phyloP scores from a whole-genome alignment of 2,329 filamentous ascomycete genomes.

The Diplocarpon mali region DNA sequence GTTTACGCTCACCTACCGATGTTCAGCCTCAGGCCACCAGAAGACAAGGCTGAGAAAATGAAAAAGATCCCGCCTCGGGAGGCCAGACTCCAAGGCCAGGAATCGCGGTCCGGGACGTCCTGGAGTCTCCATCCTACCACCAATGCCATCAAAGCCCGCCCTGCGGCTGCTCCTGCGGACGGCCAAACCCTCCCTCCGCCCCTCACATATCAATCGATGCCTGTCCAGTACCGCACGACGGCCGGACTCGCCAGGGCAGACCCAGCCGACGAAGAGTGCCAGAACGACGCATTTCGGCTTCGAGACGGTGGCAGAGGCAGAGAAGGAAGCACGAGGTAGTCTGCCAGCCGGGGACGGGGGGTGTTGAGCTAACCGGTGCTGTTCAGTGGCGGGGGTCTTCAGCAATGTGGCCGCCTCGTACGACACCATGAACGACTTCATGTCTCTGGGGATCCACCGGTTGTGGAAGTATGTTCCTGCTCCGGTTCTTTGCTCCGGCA shows the following conservation, averaged over 20 bases:
- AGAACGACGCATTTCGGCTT: constrained; percentile 29
- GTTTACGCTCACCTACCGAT: too few species aligned
- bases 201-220: constrained; percentile 10
- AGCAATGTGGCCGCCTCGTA: constrained; percentile 83
- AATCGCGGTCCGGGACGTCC: too few species aligned
- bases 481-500: neutral
- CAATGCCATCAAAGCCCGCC: constrained; percentile 20
- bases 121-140: neutral
- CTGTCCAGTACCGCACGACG: constrained; percentile 12
- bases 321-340: constrained; percentile 28
- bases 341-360: neutral
- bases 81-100: too few species aligned
- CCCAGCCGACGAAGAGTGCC: constrained; percentile 19
- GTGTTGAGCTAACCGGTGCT: constrained; percentile 5
- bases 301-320: constrained; percentile 26
- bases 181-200: constrained; percentile 12
- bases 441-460: constrained; percentile 94
- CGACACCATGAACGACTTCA: constrained; percentile 97
- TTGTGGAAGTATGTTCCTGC: constrained; percentile 65
- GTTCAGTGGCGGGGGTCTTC: constrained; percentile 59
- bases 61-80: too few species aligned
- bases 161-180: constrained; percentile 17
- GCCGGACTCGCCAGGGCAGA: constrained; percentile 9
- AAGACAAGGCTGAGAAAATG: too few species aligned
- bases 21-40: too few species aligned